Conservation (phyloP, 305 asterid species). For the Fraxinus sp. region DNA sequence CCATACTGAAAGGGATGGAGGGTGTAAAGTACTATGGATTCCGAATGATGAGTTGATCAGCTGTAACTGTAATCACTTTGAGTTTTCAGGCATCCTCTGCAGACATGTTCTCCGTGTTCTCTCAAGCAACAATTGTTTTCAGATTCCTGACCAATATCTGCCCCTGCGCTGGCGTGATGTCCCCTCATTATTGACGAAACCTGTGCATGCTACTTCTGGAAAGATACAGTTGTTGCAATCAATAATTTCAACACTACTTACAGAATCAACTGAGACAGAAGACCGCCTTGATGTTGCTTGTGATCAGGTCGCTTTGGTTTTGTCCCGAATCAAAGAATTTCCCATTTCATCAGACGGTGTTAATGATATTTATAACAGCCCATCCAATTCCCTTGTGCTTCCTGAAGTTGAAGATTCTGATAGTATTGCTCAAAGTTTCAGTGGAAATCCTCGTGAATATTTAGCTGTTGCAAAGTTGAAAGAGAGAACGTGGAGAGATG, state of each 20-base stretch:
- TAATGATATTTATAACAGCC: slow-evolving; percentile 45
- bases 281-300: slow-evolving; percentile 62
- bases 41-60: slow-evolving; percentile 59
- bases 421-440: slow-evolving; percentile 48
- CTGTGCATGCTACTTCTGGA: slow-evolving; percentile 30
- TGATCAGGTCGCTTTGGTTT: slow-evolving; percentile 46
- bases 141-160: slow-evolving; percentile 52
- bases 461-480: slow-evolving; percentile 38
- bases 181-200: slow-evolving; percentile 23
- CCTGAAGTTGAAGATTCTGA: slow-evolving; percentile 59
- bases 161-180: slow-evolving; percentile 56
- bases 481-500: slow-evolving; percentile 47
- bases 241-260: slow-evolving; percentile 50
- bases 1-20: slow-evolving; percentile 50
- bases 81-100: slow-evolving; percentile 65
- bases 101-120: slow-evolving; percentile 63
- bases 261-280: slow-evolving; percentile 58
- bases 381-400: slow-evolving; percentile 43
- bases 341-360: slow-evolving; percentile 32
- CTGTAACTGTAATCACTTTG: slow-evolving; percentile 59
- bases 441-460: slow-evolving; percentile 31
- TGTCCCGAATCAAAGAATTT: slow-evolving; percentile 51
- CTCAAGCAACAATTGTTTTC: slow-evolving; percentile 58
- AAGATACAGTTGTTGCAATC: slow-evolving; percentile 57
- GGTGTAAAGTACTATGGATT: slow-evolving; percentile 62